phyloP scores from a whole-genome alignment of 306 rosid species.

The Cicer pinnatifidum region DNA sequence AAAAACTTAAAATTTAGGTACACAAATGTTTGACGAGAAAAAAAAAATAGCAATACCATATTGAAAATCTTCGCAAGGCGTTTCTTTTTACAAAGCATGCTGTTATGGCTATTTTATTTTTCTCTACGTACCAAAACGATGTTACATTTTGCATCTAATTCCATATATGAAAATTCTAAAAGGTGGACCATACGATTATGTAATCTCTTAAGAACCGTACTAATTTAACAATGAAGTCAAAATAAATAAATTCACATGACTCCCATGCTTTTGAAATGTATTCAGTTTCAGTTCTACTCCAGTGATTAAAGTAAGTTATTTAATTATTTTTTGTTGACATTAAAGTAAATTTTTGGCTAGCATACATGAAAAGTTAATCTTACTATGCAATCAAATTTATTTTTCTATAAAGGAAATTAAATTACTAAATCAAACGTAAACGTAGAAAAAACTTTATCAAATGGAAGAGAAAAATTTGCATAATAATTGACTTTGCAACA shows the following conservation, averaged over 20 bases:
- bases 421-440: too few species aligned
- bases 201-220: background rate
- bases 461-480: too few species aligned
- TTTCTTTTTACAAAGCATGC: conserved; percentile 1
- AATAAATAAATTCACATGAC: conserved; percentile 32
- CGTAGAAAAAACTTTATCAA: too few species aligned
- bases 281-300: background rate
- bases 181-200: background rate
- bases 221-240: background rate
- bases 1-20: background rate
- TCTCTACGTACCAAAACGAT: background rate
- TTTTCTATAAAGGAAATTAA: too few species aligned
- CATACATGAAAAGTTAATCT: too few species aligned
- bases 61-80: background rate
- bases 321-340: background rate
- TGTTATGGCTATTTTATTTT: background rate
- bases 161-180: background rate
- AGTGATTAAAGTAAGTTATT: background rate
- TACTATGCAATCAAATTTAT: background rate
- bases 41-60: background rate
- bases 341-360: too few species aligned
- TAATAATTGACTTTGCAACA: too few species aligned
- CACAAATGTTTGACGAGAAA: background rate
- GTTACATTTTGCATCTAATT: conserved; percentile 5
- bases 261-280: background rate